phyloP scores from a whole-genome alignment of 495 filamentous ascomycete genomes.

The Lasiosphaeriaceae sp. region DNA sequence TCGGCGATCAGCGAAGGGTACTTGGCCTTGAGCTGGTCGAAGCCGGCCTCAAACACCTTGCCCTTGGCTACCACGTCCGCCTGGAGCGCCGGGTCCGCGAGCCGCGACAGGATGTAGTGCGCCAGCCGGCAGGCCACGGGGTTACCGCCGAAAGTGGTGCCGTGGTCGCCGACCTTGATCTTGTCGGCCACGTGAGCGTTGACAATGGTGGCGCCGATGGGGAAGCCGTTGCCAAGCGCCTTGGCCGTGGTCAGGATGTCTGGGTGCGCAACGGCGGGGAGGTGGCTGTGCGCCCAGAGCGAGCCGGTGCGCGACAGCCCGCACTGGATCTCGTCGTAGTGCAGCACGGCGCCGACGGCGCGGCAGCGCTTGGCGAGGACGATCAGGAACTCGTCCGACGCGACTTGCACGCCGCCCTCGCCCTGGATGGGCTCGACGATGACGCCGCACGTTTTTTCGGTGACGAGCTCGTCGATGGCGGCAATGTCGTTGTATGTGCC shows the following conservation, averaged over 20 bases:
- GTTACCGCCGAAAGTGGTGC: constrained; percentile 96
- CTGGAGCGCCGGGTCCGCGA: constrained; percentile 64
- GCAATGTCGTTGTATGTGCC: constrained; percentile 79
- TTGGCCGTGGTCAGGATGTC: constrained; percentile 94
- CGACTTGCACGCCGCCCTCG: constrained; percentile 87
- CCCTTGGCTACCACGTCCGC: constrained; percentile 60
- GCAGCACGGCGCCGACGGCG: constrained; percentile 81
- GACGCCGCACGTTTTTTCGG: constrained; percentile 84
- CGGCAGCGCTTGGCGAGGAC: constrained; percentile 76
- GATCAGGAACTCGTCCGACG: constrained; percentile 72
- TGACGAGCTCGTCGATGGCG: constrained; percentile 67
- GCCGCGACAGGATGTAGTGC: constrained; percentile 72
- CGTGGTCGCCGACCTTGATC: constrained; percentile 90
- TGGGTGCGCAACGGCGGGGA: constrained; percentile 78
- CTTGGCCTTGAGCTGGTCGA: constrained; percentile 57
- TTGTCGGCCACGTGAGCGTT: constrained; percentile 70
- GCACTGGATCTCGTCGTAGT: constrained; percentile 97
- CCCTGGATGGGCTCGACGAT: constrained; percentile 97
- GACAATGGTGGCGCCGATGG: constrained; percentile 88
- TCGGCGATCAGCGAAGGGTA: constrained; percentile 73
- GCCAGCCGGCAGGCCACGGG: constrained; percentile 81
- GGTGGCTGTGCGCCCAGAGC: constrained; percentile 78
- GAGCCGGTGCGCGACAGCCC: constrained; percentile 80
- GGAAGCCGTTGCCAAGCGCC: constrained; percentile 93
- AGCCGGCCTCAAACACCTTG: constrained; percentile 58